A percentile compares a stretch with the other conserved stretches of the same genome.
phyloP scores from a whole-genome alignment of 148 eudicot genomes.

The Spergularia bocconei region DNA sequence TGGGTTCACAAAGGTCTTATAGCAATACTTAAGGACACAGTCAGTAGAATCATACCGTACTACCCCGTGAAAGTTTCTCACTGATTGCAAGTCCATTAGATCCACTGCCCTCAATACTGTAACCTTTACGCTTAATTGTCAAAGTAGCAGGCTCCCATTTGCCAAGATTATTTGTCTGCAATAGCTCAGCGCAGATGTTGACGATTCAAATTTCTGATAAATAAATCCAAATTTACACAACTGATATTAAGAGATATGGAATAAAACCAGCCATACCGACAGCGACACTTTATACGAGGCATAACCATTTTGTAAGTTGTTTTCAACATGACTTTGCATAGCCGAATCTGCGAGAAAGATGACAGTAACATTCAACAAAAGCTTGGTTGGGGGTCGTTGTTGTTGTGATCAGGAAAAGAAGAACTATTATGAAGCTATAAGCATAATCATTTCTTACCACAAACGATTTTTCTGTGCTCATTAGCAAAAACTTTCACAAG shows the following conservation, averaged over 20 bases:
- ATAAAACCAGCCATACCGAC: constrained; percentile 44
- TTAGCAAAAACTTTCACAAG: constrained; percentile 86
- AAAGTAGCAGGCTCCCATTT: constrained; percentile 87
- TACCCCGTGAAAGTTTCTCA: constrained; percentile 61
- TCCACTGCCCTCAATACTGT: constrained; percentile 69
- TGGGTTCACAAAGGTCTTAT: not conserved
- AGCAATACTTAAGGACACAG: not conserved
- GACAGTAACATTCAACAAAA: constrained; percentile 1
- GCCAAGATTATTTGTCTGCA: constrained; percentile 61
- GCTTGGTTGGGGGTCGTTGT: no score
- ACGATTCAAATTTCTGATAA: not conserved
- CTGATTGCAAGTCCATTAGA: constrained; percentile 48
- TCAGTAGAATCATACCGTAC: constrained; percentile 43
- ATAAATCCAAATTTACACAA: not conserved
- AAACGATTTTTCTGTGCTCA: constrained; percentile 72
- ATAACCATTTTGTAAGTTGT: constrained; percentile 56
- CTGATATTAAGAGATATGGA: constrained; percentile 4
- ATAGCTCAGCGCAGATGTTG: constrained; percentile 16
- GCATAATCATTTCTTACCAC: constrained; percentile 47
- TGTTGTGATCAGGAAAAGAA: no score
- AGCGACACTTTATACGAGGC: constrained; percentile 66
- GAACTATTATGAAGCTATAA: no score
- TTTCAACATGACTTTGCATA: constrained; percentile 65
- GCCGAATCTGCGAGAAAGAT: constrained; percentile 50
- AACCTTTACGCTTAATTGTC: constrained; percentile 69